phyloP scores from a whole-genome alignment of 345 rosid species.

The Heritiera littoralis region DNA sequence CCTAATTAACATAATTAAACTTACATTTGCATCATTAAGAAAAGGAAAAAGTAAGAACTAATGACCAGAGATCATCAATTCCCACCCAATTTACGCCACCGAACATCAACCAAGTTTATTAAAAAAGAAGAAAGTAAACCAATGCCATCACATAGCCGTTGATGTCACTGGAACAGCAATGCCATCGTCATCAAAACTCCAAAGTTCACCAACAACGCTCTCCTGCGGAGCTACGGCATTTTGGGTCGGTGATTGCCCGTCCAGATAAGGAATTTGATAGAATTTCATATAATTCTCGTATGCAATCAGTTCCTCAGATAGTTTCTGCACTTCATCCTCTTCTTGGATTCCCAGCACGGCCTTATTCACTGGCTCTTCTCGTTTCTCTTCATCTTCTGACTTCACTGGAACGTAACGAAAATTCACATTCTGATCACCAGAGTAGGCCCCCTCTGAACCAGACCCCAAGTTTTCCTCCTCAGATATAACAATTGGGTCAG shows the following conservation, averaged over 20 bases:
- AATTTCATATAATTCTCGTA: slow-evolving; percentile 75
- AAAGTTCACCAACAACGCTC: slow-evolving; percentile 55
- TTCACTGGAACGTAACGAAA: not conserved
- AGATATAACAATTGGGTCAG: slow-evolving; percentile 27
- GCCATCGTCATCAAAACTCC: slow-evolving; percentile 59
- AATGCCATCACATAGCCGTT: slow-evolving; percentile 14
- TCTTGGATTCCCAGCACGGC: slow-evolving; percentile 30
- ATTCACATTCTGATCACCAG: slow-evolving; percentile 10
- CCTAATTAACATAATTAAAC: not conserved
- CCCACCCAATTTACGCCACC: slow-evolving; percentile 3
- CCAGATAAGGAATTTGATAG: slow-evolving; percentile 72
- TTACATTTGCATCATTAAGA: not conserved
- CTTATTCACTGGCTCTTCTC: slow-evolving; percentile 13
- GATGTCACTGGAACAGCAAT: slow-evolving; percentile 21
- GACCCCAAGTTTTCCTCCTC: slow-evolving; percentile 38
- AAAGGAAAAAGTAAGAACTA: not conserved
- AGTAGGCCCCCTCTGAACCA: slow-evolving; percentile 21
- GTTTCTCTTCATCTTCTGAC: slow-evolving; percentile 25
- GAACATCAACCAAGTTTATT: not conserved
- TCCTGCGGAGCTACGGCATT: slow-evolving; percentile 37
- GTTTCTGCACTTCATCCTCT: slow-evolving; percentile 46
- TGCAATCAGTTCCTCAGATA: slow-evolving; percentile 73
- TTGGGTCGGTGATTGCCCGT: slow-evolving; percentile 52
- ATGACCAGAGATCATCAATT: slow-evolving; percentile 3
- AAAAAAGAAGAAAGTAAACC: not conserved